A percentile compares a stretch with the other conserved stretches of the same genome.
phyloP scores from a whole-genome alignment of 495 filamentous ascomycete genomes.

The Lasiosphaeris hirsuta region DNA sequence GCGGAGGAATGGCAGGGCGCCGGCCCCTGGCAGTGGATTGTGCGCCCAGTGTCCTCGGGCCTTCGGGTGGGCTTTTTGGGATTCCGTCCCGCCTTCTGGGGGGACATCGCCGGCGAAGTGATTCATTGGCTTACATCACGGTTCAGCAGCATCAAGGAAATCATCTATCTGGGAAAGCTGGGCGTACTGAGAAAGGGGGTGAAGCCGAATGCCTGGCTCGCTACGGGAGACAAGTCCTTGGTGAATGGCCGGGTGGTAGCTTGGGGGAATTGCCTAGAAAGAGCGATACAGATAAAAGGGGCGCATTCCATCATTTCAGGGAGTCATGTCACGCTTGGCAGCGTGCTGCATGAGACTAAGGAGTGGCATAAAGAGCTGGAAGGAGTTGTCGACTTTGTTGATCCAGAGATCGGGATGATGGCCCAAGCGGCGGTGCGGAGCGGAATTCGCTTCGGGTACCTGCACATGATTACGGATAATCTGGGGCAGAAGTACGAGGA shows the following conservation, averaged over 20 bases:
- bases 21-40: slow-evolving; percentile 10
- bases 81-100: slow-evolving; percentile 11
- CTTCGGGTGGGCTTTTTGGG: slow-evolving; percentile 2
- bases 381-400: slow-evolving; percentile 8
- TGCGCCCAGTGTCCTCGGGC: neutral
- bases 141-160: slow-evolving; percentile 1
- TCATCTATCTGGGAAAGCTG: slow-evolving; percentile 12
- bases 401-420: slow-evolving; percentile 13
- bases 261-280: neutral
- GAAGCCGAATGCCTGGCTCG: slow-evolving; percentile 1
- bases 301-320: neutral
- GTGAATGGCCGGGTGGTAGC: neutral
- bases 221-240: slow-evolving; percentile 4
- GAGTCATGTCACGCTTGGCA: slow-evolving; percentile 1
- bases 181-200: slow-evolving; percentile 2
- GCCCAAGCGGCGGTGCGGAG: slow-evolving; percentile 11
- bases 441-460: slow-evolving; percentile 6
- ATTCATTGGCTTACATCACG: slow-evolving; percentile 5
- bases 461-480: slow-evolving; percentile 15
- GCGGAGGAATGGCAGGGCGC: neutral
- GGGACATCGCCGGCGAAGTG: slow-evolving; percentile 7
- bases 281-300: neutral
- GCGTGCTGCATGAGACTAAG: slow-evolving; percentile 13
- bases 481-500: slow-evolving; percentile 12
- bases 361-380: slow-evolving; percentile 1